Evolutionary conservation across 208 protist species (phyloP).

Genomic region (Leptomonas pyrrhocoris): DNA sequence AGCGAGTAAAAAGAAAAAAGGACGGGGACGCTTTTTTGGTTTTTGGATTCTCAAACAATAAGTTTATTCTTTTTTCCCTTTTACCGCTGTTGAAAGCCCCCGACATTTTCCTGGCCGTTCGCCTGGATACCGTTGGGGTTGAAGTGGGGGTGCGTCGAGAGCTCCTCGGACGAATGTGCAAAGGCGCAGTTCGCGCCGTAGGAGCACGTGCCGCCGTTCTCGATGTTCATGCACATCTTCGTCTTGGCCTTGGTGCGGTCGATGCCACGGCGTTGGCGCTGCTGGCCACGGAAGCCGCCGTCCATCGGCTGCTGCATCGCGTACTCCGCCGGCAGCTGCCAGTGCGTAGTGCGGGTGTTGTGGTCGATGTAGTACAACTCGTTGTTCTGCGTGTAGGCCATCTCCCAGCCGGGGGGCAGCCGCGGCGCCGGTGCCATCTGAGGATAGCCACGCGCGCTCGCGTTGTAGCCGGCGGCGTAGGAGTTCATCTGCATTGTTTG

Average conservation of each 20-base stretch:
- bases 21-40: neutral
- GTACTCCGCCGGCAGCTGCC: slow-evolving; percentile 60
- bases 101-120: slow-evolving; percentile 2
- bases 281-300: slow-evolving; percentile 38
- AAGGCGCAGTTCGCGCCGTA: slow-evolving; percentile 89
- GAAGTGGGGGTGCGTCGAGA: slow-evolving; percentile 53
- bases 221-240: slow-evolving; percentile 94
- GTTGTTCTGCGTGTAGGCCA: slow-evolving; percentile 64
- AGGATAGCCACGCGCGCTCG: slow-evolving; percentile 17
- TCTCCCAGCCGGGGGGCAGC: slow-evolving; percentile 85
- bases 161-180: slow-evolving; percentile 83
- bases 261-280: slow-evolving; percentile 70
- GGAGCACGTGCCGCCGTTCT: slow-evolving; percentile 83
- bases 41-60: too few species aligned
- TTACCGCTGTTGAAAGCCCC: too few species aligned
- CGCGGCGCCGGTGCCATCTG: slow-evolving; percentile 29
- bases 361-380: slow-evolving; percentile 90
- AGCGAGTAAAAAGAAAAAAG: too few species aligned
- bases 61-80: too few species aligned
- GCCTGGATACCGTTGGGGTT: slow-evolving; percentile 16
- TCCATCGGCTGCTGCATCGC: slow-evolving; percentile 31
- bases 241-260: slow-evolving; percentile 87
- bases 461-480: slow-evolving; percentile 27
- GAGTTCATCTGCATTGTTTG: slow-evolving; percentile 34
- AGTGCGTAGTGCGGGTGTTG: slow-evolving; percentile 88